Evolutionary conservation across 179 eudicot genomes (phyloP).

Genomic region (Dionaea muscipula): DNA sequence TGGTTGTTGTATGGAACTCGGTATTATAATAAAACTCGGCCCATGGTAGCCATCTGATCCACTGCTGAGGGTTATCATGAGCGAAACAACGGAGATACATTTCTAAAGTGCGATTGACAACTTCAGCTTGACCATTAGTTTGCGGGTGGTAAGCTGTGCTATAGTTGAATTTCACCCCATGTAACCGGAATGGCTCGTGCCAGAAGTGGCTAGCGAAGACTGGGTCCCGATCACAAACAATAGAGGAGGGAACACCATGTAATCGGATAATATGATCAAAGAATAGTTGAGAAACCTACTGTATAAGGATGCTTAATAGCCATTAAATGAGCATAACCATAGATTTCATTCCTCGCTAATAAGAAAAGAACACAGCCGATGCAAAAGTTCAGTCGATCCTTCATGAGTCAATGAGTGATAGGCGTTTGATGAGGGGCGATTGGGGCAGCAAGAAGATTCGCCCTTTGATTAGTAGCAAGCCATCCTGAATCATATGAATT

Average conservation of each 20-base stretch:
- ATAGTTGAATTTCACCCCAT: conserved; percentile 1
- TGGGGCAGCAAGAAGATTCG: no score
- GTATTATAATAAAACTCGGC: conserved; percentile 7
- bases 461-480: no score
- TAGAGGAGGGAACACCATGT: conserved; percentile 11
- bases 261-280: background rate
- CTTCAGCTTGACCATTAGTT: background rate
- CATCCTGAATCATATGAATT: no score
- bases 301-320: no score
- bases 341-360: background rate
- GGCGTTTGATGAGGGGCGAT: no score
- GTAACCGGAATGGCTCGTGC: conserved; percentile 2
- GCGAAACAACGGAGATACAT: background rate
- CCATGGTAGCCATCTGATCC: background rate
- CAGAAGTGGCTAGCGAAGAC: background rate
- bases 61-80: background rate
- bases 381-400: background rate
- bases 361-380: background rate
- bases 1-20: background rate
- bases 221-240: no score
- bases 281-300: conserved; percentile 5
- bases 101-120: no score
- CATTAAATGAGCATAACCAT: no score
- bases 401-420: no score
- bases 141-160: conserved; percentile 4